These are phyloP conservation scores for Kwoniella dendrophila DNA, from an alignment of 768 basidiomycete species.

Conservation along the genomic window DNA sequence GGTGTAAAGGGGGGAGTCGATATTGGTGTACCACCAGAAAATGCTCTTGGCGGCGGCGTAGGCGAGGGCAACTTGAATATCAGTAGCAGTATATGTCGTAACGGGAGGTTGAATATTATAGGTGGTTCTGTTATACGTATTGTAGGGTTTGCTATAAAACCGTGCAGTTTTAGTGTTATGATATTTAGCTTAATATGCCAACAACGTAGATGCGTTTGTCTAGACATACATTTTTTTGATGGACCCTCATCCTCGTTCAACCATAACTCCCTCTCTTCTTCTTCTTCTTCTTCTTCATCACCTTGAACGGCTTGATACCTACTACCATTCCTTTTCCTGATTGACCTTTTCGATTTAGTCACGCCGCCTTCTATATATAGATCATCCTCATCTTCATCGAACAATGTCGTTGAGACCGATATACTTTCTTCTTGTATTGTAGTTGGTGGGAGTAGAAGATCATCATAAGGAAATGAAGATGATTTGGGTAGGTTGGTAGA, in stretches of 20 bases:
- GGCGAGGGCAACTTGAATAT: constrained; percentile 38
- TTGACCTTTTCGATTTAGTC: background rate
- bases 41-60: constrained; percentile 25
- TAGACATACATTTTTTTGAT: constrained; percentile 6
- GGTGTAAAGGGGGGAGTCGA: constrained; percentile 18
- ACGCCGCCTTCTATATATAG: constrained; percentile 33
- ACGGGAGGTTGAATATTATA: constrained; percentile 36
- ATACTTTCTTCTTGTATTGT: constrained; percentile 1
- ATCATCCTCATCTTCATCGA: constrained; percentile 30
- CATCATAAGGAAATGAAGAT: constrained; percentile 33
- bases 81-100: constrained; percentile 33
- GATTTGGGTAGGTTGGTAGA: constrained; percentile 20
- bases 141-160: background rate
- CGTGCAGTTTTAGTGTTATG: background rate
- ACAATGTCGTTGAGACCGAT: background rate
- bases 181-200: too few species aligned
- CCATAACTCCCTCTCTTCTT: constrained; percentile 32
- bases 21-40: constrained; percentile 41
- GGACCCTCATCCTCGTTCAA: constrained; percentile 36
- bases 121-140: constrained; percentile 37
- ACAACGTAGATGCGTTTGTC: too few species aligned
- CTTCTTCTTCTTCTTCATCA: constrained; percentile 17
- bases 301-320: constrained; percentile 19
- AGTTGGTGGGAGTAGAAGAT: constrained; percentile 41
- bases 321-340: constrained; percentile 15